Percentiles rank a stretch among this genome's conserved stretches.
Evolutionary conservation across 768 basidiomycete genomes (phyloP).

Genomic region (Tulasnella sp.): DNA sequence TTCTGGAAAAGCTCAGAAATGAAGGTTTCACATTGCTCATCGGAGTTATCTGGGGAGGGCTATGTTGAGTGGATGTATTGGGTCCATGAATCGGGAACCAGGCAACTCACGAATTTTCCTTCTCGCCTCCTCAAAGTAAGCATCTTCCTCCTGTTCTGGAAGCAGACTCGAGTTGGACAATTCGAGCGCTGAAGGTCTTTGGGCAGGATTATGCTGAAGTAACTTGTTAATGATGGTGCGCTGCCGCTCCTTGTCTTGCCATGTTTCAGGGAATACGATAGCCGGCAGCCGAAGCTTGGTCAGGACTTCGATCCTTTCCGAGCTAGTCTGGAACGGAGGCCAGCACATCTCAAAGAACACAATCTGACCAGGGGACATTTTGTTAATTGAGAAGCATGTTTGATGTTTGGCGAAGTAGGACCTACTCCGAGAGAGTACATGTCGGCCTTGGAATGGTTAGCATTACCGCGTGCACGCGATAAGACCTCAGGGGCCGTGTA

Average conservation of each 20-base stretch:
- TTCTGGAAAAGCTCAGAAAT: constrained; percentile 33
- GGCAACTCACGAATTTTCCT: constrained; percentile 66
- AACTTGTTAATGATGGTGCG: constrained; percentile 79
- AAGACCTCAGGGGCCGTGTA: constrained; percentile 94
- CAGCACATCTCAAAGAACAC: constrained; percentile 99
- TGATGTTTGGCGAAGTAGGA: constrained; percentile 33
- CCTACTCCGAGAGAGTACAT: constrained; percentile 91
- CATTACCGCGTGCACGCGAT: constrained; percentile 53
- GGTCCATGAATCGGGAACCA: not conserved
- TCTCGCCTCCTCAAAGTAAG: constrained; percentile 80
- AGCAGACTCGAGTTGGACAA: constrained; percentile 77
- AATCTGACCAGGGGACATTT: constrained; percentile 54
- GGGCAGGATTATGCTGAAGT: constrained; percentile 76
- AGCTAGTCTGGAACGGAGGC: constrained; percentile 68
- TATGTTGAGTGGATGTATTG: not conserved
- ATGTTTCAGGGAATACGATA: constrained; percentile 75
- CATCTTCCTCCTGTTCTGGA: constrained; percentile 78
- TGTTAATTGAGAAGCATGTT: not conserved
- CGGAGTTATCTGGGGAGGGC: constrained; percentile 24
- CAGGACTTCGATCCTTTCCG: constrained; percentile 83
- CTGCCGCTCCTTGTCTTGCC: constrained; percentile 65
- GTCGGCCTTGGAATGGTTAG: constrained; percentile 84
- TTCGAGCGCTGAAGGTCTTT: constrained; percentile 80
- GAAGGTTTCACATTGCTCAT: constrained; percentile 33
- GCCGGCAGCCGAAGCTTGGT: constrained; percentile 73